Percentiles rank a stretch among this genome's conserved stretches.
Conservation (phyloP, 345 rosid species). For the Cardiospermum halicacabum region DNA sequence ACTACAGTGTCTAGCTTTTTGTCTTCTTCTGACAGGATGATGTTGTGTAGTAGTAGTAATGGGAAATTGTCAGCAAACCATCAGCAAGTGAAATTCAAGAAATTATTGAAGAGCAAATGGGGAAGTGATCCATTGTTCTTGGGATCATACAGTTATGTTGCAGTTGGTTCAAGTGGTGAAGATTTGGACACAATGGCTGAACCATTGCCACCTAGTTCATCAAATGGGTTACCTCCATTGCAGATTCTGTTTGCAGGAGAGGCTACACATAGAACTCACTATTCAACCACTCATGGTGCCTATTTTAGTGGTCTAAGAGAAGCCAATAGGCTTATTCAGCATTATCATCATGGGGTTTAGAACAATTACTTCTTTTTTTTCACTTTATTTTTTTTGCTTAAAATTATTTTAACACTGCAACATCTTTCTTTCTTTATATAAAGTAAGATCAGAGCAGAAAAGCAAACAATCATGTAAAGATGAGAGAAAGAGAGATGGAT, state of each 20-base stretch:
- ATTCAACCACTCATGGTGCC: slow-evolving; percentile 97
- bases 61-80: too few species aligned
- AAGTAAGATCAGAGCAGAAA: slow-evolving; percentile 17
- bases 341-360: slow-evolving; percentile 59
- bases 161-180: slow-evolving; percentile 88
- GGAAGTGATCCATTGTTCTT: slow-evolving; percentile 78
- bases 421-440: slow-evolving; percentile 25
- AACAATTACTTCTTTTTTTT: slow-evolving; percentile 21
- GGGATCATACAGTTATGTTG: slow-evolving; percentile 85
- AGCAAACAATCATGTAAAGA: slow-evolving; percentile 10
- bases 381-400: slow-evolving; percentile 18
- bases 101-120: slow-evolving; percentile 84
- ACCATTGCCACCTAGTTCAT: slow-evolving; percentile 56
- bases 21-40: slow-evolving; percentile 16
- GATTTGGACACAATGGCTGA: slow-evolving; percentile 80
- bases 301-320: slow-evolving; percentile 92
- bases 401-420: slow-evolving; percentile 12
- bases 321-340: slow-evolving; percentile 92
- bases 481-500: slow-evolving; percentile 34
- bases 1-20: slow-evolving; percentile 52
- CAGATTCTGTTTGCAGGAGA: slow-evolving; percentile 97
- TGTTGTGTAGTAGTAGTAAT: too few species aligned
- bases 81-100: slow-evolving; percentile 37
- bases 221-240: slow-evolving; percentile 23
- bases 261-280: slow-evolving; percentile 93